A percentile compares a stretch with the other conserved stretches of the same genome.
Evolutionary conservation across 257 asterid genomes (phyloP).

Genomic region (Cruciata laevipes): DNA sequence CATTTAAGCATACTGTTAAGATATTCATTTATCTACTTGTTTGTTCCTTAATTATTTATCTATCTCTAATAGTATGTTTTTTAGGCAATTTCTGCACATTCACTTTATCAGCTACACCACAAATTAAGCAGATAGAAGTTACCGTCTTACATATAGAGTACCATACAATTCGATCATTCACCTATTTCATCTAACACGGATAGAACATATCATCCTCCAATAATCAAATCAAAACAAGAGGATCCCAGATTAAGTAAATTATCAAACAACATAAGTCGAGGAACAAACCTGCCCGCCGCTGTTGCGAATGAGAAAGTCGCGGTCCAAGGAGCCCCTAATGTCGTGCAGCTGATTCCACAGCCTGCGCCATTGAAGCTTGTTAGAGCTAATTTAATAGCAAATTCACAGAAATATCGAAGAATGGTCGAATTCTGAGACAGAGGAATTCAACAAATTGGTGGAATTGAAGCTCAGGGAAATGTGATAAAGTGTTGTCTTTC

Average conservation of each 20-base stretch:
- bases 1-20: too few relatives aligned
- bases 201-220: background rate
- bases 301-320: slow-evolving; percentile 74
- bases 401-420: background rate
- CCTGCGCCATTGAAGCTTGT: slow-evolving; percentile 8
- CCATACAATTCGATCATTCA: background rate
- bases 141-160: too few relatives aligned
- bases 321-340: slow-evolving; percentile 35
- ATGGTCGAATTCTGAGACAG: too few relatives aligned
- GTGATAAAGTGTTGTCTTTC: too few relatives aligned
- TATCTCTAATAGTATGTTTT: too few relatives aligned
- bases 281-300: slow-evolving; percentile 61
- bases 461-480: background rate
- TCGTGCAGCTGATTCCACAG: slow-evolving; percentile 20
- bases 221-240: background rate
- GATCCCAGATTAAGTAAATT: background rate
- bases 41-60: too few relatives aligned
- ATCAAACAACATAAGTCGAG: background rate
- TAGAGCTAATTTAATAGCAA: background rate
- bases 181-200: background rate
- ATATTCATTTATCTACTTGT: too few relatives aligned
- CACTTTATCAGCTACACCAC: background rate
- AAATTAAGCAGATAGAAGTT: background rate
- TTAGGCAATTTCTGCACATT: background rate
- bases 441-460: background rate